Evolutionary conservation across 1,284 basidiomycete species (phyloP), one percentile per base, ranked within the genome.

Genomic region (Termitomyces sp.): DNA sequence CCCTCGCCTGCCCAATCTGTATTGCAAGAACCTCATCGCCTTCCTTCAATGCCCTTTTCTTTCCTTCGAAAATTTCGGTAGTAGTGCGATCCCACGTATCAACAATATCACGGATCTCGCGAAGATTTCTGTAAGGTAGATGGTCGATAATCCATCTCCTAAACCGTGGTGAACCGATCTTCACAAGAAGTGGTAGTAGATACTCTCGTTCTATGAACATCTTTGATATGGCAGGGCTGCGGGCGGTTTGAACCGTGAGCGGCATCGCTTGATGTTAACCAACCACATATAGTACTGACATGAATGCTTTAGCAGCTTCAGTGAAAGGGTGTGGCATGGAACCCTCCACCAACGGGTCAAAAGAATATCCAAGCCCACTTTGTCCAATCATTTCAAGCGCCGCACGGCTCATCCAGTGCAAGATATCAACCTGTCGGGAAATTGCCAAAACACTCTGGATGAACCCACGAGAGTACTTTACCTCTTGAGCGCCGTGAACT

Each of bases 11-110:
- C 2, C 68, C 70, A 44, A 73, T 60, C 43, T 76, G 70, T 5
- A 59, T 60, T 8, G 61, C 47, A 0, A 72, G 55, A 6, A 64
- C 67, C 24, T 72, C 66, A 41, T 75, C 69, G 0, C 72, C 17
- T 21, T 40, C 39, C 19, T 19, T 60, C 1, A 78, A 56, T 0
- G 72, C 70, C 17, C 53, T 62, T 61, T 65, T 71, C 67, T 76
- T 80, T 28, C 63, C 63, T 30, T 69, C 58, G 9, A 70, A 69
- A 4, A 81, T 73, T 5, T 69, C 61, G 1, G 62, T 53, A 1
- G 76, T 70, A 0, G 69, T 69, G 1, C 62, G 43, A 45, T 73
- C 62, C 60, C 79, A 69, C 7, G 66, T 64, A 54, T 79, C 73
- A 3, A 69, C 51, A 38, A 77, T 69, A 12, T 70, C 63, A 4